Evolutionary conservation across 78 protist genomes (phyloP), one percentile per base, ranked within the genome.

Genomic region (Dictyostelium purpureum): DNA sequence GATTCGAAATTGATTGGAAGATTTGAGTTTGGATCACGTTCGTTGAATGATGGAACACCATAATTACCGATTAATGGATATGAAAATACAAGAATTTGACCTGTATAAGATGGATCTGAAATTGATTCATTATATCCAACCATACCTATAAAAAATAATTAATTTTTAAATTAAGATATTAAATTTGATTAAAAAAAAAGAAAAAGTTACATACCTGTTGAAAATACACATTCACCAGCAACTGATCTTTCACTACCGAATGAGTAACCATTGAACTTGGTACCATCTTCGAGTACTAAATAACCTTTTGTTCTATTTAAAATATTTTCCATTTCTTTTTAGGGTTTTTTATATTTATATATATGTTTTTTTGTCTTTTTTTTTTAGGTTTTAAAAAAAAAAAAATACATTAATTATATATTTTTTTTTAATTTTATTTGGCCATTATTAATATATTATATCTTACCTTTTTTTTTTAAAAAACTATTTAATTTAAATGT

Each of bases 61-160:
- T 97, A 97, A 97, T 97, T 98, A 38, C 99, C 99, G 18, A 97
- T 93, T 37, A 98, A 54, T 5, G 99, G 99, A 87, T 92, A 98
- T 12, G 99, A 97, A 63, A 97, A 85, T 38, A 96, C 98, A 31
- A 98, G 87, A 11, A 98, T 97, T 74, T 98, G 99, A 12, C 98
- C 97, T n/a, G 82, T 59, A 96, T 98, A 98, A 38, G 99, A 98
- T 24, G 99, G 99, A 75, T 97, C 99, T 21, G 98, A 96, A 42
- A 98, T 83, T 9, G 98, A 76, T 83, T 98, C 99, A 5, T 97
- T 77, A 88, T 98, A 98, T 16, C 99, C 99, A 18, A 98, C 99
- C 99, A 98, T 98, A 33, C 71, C 71, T 61, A 28, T n/a, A n/a
- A 49, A 11, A 11, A 18, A 49, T 10, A 18, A 18, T 4, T 56